Conservation (phyloP, 148 eudicot species). For the Silene uniflora region DNA sequence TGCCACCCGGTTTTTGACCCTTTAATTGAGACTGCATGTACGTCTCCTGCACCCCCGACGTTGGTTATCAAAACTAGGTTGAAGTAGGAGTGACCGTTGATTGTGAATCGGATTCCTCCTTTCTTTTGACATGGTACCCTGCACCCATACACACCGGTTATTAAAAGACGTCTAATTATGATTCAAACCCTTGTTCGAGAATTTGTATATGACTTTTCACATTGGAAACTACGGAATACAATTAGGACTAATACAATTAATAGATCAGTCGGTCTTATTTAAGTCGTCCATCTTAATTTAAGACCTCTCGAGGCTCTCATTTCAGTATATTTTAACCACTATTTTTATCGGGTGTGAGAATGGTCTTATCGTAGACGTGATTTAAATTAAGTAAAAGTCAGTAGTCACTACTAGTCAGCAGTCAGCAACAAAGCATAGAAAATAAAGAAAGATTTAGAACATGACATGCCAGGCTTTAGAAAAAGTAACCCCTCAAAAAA, state of each 20-base stretch:
- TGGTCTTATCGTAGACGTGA: no score
- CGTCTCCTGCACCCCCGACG: constrained; percentile 84
- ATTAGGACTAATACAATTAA: no score
- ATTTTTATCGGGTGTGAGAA: no score
- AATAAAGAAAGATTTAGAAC: constrained; percentile 10
- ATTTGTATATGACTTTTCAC: background rate
- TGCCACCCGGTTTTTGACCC: constrained; percentile 62
- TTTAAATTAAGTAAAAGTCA: no score
- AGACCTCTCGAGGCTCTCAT: background rate
- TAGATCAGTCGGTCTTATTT: no score
- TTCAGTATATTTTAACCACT: no score
- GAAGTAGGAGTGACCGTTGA: constrained; percentile 83
- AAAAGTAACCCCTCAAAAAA: constrained; percentile 16
- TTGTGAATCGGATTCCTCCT: constrained; percentile 73
- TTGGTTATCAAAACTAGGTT: constrained; percentile 70
- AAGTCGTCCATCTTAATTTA: no score
- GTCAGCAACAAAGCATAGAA: no score
- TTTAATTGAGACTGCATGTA: constrained; percentile 57
- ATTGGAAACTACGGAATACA: background rate
- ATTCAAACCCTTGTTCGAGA: no score
- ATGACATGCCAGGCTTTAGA: constrained; percentile 8
- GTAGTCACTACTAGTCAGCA: no score
- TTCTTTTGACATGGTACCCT: constrained; percentile 66
- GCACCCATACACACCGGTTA: background rate
- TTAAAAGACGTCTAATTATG: no score